Base-by-base conservation (phyloP, 192 early-diverging fungal species). In the Rhizoclosmatium sp. region DNA sequence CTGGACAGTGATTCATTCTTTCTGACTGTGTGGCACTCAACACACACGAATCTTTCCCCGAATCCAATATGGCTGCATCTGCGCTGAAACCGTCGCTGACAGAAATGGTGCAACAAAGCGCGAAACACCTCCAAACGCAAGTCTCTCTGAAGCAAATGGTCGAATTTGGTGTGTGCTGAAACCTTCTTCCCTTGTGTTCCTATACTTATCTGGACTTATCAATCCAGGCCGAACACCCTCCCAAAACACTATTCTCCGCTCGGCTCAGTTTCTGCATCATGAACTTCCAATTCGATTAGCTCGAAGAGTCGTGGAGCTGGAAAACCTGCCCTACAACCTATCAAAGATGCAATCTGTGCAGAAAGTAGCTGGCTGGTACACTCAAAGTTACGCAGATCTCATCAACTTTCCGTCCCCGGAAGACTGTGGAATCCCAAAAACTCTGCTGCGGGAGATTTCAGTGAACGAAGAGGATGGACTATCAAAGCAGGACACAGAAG, bases 121-220 rank as follows among this genome's bases (percentile, higher is more conserved):
- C 87, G 14, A 76, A 64, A 75, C 92, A 95, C 60, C 95, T 95
- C 59, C 97, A 96, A 80, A 98, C 97, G 2, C 93, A 94, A 19
- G 95, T 98, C 23, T 97, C 96, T 40, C 85, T 98, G 61, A 90
- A 90, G 71, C 94, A 98, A 84, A 96, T 98, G 94, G 96, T 97
- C 64, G 90, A 96, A 89, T 98, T 97, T 90, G 95, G 96, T 89
- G 87, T 60, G 83, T 59, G 23, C 39, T 47, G 47, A 10, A 44
- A 19, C 14, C 42, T 60, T 31, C 46, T 10, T 12, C 19, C 47
- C 4, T 48, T 23, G 62, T 42, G 44, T 3, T 49, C 31, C 71
- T 14, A 4, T n/a, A 19, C n/a, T 47, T 45, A 16, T 45, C 21
- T 47, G 49, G 49, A 2, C 48, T 71, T 12, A 12, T 3, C 44